Percentiles rank a stretch among this genome's conserved stretches.
These are phyloP conservation scores for Hyaloraphidium curvatum DNA, from an alignment of 192 early-diverging fungal species.

Conservation along the genomic window DNA sequence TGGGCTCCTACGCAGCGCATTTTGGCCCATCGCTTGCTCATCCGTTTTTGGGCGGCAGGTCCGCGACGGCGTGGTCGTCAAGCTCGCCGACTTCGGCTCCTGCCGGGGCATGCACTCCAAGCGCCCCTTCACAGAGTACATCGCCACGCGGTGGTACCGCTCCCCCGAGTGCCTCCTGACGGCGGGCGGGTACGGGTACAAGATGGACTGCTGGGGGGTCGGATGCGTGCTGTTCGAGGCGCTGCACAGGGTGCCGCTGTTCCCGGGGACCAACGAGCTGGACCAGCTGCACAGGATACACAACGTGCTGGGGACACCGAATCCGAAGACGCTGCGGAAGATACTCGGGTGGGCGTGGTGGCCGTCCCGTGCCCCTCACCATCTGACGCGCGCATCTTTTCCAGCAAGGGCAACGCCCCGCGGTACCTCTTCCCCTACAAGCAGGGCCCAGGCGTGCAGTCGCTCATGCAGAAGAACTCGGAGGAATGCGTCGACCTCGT, in stretches of 20 bases:
- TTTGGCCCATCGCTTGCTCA: neutral
- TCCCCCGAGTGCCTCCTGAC: slow-evolving; percentile 41
- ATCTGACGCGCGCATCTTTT: no score
- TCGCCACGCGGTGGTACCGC: slow-evolving; percentile 45
- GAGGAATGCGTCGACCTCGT: neutral
- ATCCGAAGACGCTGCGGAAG: neutral
- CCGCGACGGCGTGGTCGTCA: slow-evolving; percentile 23
- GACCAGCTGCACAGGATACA: slow-evolving; percentile 42
- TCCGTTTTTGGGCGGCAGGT: neutral
- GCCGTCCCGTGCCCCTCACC: no score
- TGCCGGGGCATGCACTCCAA: slow-evolving; percentile 42
- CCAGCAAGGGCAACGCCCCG: neutral
- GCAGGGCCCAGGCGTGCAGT: neutral
- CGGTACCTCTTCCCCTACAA: neutral
- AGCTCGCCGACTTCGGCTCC: slow-evolving; percentile 42
- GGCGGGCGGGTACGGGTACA: slow-evolving; percentile 30
- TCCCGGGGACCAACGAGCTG: slow-evolving; percentile 37
- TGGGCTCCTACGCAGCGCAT: neutral
- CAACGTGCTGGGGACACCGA: slow-evolving; percentile 33
- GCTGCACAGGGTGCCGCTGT: slow-evolving; percentile 23
- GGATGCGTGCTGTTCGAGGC: slow-evolving; percentile 42
- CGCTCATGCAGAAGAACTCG: neutral
- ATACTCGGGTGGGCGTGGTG: slow-evolving; percentile 7
- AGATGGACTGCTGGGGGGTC: slow-evolving; percentile 42
- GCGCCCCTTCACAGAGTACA: slow-evolving; percentile 45